Evolutionary conservation across 2,329 filamentous ascomycete genomes (phyloP), one percentile per base, ranked within the genome.

Genomic region (Aspergillus brasiliensis): DNA sequence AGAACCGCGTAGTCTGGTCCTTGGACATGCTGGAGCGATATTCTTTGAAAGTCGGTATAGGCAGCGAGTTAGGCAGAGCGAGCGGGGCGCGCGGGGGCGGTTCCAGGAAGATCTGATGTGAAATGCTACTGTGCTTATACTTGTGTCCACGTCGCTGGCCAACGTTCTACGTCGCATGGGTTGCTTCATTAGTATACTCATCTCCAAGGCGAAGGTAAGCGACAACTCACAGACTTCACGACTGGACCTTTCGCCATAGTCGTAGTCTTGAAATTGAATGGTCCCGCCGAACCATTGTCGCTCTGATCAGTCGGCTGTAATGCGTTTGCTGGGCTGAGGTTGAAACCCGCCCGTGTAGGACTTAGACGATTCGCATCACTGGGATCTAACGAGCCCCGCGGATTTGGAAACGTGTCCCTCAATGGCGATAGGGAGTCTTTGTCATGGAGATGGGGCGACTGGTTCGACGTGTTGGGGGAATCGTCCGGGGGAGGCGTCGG

Each of bases 71-170:
- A 1, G 95, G 95, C 0, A 99, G 86, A 38, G 94, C 90, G 23
- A 97, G 86, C 3, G 95, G 94, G 0, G 93, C 90, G 56, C 93
- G 86, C 4, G 87, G 90, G 0, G 92, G 88, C 6, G 95, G 95
- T 74, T 97, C 92, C 68, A 96, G 91, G 77, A 98, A 97, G 76
- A 98, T 96, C 76, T 97, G 93, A 74, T 98, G 93, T 19, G 91
- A 96, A 59, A 99, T 90, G 74, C 91, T 96, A 75, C 91, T 96
- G 80, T 98, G 94, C 74, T 97, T 97, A 83, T 99, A 99, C 75
- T 95, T 92, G 81, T 99, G 95, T 63, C 95, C 95, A 62, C 94
- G 89, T 66, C 95, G 88, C 77, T 97, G 91, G 64, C 93, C 93
- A 64, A 97, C 87, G 68, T 92, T 94, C 89, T 96, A 75, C 56